These are phyloP conservation scores for Gonapodya sp. DNA, from an alignment of 192 early-diverging fungal genomes.

Conservation along the genomic window DNA sequence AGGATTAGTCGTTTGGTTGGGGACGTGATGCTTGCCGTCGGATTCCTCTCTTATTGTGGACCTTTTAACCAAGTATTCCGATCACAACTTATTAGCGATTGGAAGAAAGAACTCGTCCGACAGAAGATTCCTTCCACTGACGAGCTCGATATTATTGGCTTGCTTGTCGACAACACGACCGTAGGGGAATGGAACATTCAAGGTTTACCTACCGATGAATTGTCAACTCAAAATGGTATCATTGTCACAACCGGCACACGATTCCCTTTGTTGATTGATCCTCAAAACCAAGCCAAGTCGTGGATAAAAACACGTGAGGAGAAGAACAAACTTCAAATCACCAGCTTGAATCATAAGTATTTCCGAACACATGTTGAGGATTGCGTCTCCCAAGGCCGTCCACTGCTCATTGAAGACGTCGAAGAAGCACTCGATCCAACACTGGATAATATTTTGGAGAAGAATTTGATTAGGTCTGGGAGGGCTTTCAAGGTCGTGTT, in stretches of 20 bases:
- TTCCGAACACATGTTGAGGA: conserved; percentile 55
- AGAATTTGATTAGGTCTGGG: conserved; percentile 51
- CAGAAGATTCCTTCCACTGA: conserved; percentile 51
- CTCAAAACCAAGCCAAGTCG: conserved; percentile 50
- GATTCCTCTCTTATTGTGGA: conserved; percentile 52
- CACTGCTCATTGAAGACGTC: conserved; percentile 55
- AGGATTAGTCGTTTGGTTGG: conserved; percentile 50
- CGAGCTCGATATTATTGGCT: conserved; percentile 46
- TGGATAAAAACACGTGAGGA: conserved; percentile 62
- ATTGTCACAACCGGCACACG: conserved; percentile 49
- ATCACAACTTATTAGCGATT: conserved; percentile 33
- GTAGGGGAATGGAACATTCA: conserved; percentile 61
- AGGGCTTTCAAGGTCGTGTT: conserved; percentile 48
- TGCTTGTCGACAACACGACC: conserved; percentile 50
- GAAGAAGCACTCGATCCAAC: conserved; percentile 54
- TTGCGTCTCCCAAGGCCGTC: conserved; percentile 44
- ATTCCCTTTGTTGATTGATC: conserved; percentile 54
- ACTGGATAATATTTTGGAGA: conserved; percentile 54
- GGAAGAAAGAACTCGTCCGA: conserved; percentile 46
- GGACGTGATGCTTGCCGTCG: conserved; percentile 47
- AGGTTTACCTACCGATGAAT: conserved; percentile 53
- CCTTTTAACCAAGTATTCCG: conserved; percentile 56
- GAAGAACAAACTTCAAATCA: conserved; percentile 45
- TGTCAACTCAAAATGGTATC: conserved; percentile 55
- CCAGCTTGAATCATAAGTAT: conserved; percentile 34